Percentiles rank a stretch among this genome's conserved stretches.
phyloP scores from a whole-genome alignment of 805 yeast species.

The Cyberlindnera veronae region DNA sequence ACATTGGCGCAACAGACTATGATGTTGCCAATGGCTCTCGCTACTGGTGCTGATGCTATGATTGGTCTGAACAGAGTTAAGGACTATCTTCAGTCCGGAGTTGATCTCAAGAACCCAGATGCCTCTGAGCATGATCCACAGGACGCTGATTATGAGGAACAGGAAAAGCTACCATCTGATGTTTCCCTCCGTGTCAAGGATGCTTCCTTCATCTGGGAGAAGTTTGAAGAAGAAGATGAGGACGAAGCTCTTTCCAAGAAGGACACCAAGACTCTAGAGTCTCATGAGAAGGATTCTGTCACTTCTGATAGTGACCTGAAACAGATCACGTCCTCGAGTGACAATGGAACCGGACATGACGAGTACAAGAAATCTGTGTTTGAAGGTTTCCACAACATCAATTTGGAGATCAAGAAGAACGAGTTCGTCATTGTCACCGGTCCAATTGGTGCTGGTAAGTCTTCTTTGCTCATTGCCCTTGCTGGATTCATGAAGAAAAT shows the following conservation, averaged over 20 bases:
- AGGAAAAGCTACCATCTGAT: constrained; percentile 21
- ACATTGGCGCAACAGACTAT: constrained; percentile 59
- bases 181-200: constrained; percentile 46
- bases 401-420: constrained; percentile 41
- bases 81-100: constrained; percentile 45
- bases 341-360: constrained; percentile 15
- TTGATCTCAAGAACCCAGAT: constrained; percentile 35
- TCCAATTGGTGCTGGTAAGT: constrained; percentile 72
- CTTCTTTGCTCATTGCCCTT: constrained; percentile 63
- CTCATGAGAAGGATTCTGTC: constrained; percentile 15
- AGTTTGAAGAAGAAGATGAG: constrained; percentile 32
- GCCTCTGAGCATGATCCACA: constrained; percentile 33
- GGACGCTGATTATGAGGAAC: constrained; percentile 30
- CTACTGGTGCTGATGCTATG: constrained; percentile 64
- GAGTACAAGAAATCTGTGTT: constrained; percentile 9
- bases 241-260: background rate
- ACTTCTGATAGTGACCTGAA: constrained; percentile 10
- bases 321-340: constrained; percentile 7
- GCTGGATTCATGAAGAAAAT: constrained; percentile 60
- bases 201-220: constrained; percentile 70
- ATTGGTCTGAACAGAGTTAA: constrained; percentile 59
- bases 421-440: constrained; percentile 78
- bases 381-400: constrained; percentile 17
- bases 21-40: constrained; percentile 67
- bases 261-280: background rate